phyloP scores from a whole-genome alignment of 257 asterid species.

The Leonotis leonurus region DNA sequence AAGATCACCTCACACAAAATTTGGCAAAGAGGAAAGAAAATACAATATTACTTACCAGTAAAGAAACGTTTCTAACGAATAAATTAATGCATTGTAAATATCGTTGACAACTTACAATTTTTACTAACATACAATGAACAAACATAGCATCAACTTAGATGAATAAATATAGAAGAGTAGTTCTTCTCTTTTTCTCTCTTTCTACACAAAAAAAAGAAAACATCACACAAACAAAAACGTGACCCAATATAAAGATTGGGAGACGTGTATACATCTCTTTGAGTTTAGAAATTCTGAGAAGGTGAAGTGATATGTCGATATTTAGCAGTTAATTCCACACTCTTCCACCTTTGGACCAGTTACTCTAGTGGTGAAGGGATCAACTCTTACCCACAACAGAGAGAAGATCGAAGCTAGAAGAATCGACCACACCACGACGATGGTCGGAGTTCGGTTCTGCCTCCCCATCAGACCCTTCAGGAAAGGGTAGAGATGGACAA shows the following conservation, averaged over 20 bases:
- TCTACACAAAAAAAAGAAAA: slow-evolving; percentile 20
- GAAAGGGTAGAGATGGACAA: slow-evolving; percentile 90
- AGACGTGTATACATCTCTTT: slow-evolving; percentile 6
- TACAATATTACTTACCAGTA: no score
- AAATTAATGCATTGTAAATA: slow-evolving; percentile 16
- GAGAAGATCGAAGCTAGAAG: slow-evolving; percentile 94
- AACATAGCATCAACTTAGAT: background rate
- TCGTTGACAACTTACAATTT: background rate
- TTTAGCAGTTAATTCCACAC: slow-evolving; percentile 88
- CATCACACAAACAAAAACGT: slow-evolving; percentile 13
- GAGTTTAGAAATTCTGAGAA: no score
- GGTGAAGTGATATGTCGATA: background rate
- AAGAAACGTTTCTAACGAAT: slow-evolving; percentile 12
- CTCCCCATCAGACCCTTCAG: slow-evolving; percentile 97
- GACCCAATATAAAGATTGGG: background rate
- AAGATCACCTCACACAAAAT: background rate
- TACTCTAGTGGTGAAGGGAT: slow-evolving; percentile 84
- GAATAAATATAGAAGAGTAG: background rate
- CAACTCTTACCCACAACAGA: slow-evolving; percentile 80
- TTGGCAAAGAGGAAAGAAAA: background rate
- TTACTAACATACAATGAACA: slow-evolving; percentile 12
- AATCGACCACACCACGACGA: slow-evolving; percentile 90
- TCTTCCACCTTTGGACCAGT: slow-evolving; percentile 70
- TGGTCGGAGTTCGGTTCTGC: slow-evolving; percentile 89
- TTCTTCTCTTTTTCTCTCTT: no score